phyloP scores from a whole-genome alignment of 257 asterid species.

The Nemophila menziesii region DNA sequence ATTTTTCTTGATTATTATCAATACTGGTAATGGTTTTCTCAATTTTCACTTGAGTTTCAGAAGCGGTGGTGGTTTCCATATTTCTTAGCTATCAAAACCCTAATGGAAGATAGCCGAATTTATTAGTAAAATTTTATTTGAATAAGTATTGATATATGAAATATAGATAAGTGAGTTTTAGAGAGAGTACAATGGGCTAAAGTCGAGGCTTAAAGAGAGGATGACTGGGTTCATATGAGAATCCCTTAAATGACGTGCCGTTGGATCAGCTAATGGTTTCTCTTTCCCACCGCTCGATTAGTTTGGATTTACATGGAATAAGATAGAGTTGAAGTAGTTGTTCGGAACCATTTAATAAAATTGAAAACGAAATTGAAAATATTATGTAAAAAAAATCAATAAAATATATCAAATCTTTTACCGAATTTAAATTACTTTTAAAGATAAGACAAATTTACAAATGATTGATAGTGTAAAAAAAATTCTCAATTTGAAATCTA shows the following conservation, averaged over 20 bases:
- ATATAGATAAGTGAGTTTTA: constrained; percentile 7
- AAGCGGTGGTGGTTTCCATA: constrained; percentile 39
- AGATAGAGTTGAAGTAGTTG: no score
- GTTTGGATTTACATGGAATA: no score
- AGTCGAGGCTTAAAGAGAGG: constrained; percentile 22
- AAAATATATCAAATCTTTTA: no score
- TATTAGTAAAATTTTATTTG: constrained; percentile 2
- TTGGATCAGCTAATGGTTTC: constrained; percentile 15
- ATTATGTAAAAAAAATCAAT: no score
- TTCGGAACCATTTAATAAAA: no score
- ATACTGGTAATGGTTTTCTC: constrained; percentile 12
- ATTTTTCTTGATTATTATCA: constrained; percentile 12
- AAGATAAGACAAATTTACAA: no score
- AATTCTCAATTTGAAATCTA: no score
- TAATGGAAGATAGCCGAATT: not conserved
- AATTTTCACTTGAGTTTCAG: constrained; percentile 31
- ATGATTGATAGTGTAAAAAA: no score
- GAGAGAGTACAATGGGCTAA: constrained; percentile 21
- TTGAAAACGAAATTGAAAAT: no score
- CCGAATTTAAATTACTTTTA: no score
- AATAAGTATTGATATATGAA: constrained; percentile 22
- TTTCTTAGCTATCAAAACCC: constrained; percentile 7
- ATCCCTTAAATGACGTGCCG: constrained; percentile 49
- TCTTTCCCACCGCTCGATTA: constrained; percentile 20
- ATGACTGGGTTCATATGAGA: constrained; percentile 40